A percentile compares a stretch with the other conserved stretches of the same genome.
Evolutionary conservation across 2,329 filamentous ascomycete genomes (phyloP).

Genomic region (Scedosporium minutisporum): DNA sequence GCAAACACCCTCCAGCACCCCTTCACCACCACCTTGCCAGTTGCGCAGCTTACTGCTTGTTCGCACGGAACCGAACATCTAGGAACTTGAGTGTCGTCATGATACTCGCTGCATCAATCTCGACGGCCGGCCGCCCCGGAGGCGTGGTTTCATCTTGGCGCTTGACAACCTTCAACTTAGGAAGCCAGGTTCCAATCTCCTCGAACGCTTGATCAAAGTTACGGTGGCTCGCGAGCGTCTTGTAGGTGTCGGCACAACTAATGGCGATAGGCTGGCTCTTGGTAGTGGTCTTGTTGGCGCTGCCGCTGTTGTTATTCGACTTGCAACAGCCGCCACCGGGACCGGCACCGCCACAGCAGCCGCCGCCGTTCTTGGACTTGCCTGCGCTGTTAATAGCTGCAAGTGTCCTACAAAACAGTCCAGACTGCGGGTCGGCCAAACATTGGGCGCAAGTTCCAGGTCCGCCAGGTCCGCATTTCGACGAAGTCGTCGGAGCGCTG

Average conservation of each 20-base stretch:
- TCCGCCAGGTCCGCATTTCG: slow-evolving; percentile 53
- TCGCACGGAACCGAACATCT: slow-evolving; percentile 57
- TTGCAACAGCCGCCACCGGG: slow-evolving; percentile 58
- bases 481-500: slow-evolving; percentile 17
- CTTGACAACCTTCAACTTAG: slow-evolving; percentile 53
- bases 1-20: background rate
- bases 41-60: background rate
- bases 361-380: slow-evolving; percentile 40
- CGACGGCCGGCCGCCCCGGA: slow-evolving; percentile 48
- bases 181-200: slow-evolving; percentile 67
- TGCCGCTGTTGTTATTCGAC: slow-evolving; percentile 35
- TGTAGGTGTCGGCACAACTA: slow-evolving; percentile 69
- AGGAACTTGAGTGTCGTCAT: slow-evolving; percentile 80
- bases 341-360: slow-evolving; percentile 56
- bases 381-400: slow-evolving; percentile 38
- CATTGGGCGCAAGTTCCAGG: slow-evolving; percentile 76
- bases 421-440: slow-evolving; percentile 65
- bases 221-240: slow-evolving; percentile 66
- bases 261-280: slow-evolving; percentile 22
- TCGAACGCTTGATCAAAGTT: slow-evolving; percentile 66
- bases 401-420: slow-evolving; percentile 73
- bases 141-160: slow-evolving; percentile 13
- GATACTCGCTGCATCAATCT: slow-evolving; percentile 74
- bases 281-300: slow-evolving; percentile 14
- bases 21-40: slow-evolving; percentile 21